Evolutionary conservation across 1,139 yeast genomes (phyloP).

Genomic region (Hyphopichia buzzinii): DNA sequence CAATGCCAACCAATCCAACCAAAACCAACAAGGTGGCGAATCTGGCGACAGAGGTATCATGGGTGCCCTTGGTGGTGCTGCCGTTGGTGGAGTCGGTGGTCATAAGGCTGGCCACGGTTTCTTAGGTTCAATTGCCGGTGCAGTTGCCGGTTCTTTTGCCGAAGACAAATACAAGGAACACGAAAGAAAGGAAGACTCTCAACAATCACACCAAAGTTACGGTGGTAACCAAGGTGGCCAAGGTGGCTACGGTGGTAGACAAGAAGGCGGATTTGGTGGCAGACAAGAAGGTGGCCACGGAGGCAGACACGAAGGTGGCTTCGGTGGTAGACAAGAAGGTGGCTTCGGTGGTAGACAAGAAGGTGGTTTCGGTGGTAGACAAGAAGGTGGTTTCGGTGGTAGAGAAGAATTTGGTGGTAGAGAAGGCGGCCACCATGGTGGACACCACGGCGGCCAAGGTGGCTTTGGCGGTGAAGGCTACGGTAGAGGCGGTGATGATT

Average conservation of each 20-base stretch:
- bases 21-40: constrained; percentile 10
- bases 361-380: constrained; percentile 11
- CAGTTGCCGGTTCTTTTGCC: constrained; percentile 54
- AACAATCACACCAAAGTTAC: constrained; percentile 11
- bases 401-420: constrained; percentile 13
- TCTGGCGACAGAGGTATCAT: constrained; percentile 56
- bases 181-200: constrained; percentile 4
- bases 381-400: constrained; percentile 12
- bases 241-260: constrained; percentile 7
- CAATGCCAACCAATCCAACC: constrained; percentile 7
- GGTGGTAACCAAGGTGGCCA: constrained; percentile 5
- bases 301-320: constrained; percentile 9
- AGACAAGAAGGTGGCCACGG: constrained; percentile 6
- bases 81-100: constrained; percentile 58
- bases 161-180: constrained; percentile 39
- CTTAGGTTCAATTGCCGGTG: constrained; percentile 47
- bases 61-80: constrained; percentile 57
- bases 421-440: constrained; percentile 12
- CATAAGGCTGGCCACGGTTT: constrained; percentile 42
- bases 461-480: constrained; percentile 9
- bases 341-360: constrained; percentile 11
- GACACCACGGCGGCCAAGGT: constrained; percentile 11
- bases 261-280: constrained; percentile 9
- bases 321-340: constrained; percentile 10
- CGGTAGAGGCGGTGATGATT: constrained; percentile 7